phyloP scores from a whole-genome alignment of 768 basidiomycete genomes.

The Rhodocollybia butyracea region DNA sequence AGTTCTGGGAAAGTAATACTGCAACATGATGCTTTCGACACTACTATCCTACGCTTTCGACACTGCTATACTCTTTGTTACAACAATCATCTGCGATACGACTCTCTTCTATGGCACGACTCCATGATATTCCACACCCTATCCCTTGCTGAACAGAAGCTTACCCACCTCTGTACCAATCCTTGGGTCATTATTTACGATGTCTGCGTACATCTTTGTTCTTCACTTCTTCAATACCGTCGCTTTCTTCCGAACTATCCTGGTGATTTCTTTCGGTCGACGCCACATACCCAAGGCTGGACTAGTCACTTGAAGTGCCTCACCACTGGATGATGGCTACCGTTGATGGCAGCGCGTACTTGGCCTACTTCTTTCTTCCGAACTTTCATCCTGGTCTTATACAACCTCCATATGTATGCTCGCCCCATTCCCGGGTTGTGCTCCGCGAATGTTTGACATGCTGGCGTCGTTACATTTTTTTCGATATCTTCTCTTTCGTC shows the following conservation, averaged over 20 bases:
- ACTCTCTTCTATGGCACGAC: no score
- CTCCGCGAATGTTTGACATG: constrained; percentile 75
- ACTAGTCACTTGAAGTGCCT: constrained; percentile 50
- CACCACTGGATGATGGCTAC: constrained; percentile 30
- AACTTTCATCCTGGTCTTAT: constrained; percentile 43
- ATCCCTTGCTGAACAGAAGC: no score
- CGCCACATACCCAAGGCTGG: constrained; percentile 73
- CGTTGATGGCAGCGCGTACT: constrained; percentile 48
- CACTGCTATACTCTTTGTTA: constrained; percentile 51
- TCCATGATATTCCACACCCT: no score
- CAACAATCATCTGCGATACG: constrained; percentile 40
- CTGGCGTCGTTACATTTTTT: constrained; percentile 39
- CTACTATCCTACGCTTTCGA: constrained; percentile 56
- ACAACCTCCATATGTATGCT: constrained; percentile 52
- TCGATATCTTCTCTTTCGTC: no score
- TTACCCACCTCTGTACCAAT: no score
- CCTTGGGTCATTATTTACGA: no score
- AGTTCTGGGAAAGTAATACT: no score
- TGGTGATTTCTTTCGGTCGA: constrained; percentile 45
- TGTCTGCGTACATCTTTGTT: no score
- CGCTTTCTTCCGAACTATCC: no score
- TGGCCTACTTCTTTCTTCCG: constrained; percentile 41
- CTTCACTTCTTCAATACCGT: no score
- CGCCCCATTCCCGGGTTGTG: constrained; percentile 79
- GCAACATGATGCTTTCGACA: no score